A percentile compares a stretch with the other conserved stretches of the same genome.
phyloP scores from a whole-genome alignment of 2,329 filamentous ascomycete species.

The Nectriaceae sp. region DNA sequence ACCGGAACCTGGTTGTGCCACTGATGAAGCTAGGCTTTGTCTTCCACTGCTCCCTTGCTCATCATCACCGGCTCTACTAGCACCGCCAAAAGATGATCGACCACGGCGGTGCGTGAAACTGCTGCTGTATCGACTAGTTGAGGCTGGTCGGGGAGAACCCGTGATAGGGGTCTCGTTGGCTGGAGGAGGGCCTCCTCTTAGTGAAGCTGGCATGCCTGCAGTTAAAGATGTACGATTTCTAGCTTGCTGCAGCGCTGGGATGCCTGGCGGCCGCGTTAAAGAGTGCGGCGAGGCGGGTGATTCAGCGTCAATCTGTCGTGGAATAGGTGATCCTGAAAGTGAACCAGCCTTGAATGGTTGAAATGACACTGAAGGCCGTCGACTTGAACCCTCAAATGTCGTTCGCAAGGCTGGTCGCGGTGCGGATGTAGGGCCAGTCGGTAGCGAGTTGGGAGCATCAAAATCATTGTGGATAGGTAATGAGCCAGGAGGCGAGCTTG shows the following conservation, averaged over 20 bases:
- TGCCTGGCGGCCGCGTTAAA: conserved; percentile 47
- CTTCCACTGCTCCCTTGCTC: conserved; percentile 81
- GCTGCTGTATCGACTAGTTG: conserved; percentile 85
- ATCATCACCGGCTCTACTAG: conserved; percentile 67
- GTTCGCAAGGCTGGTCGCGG: conserved; percentile 39
- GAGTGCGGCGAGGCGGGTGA: conserved; percentile 59
- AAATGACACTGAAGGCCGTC: conserved; percentile 84
- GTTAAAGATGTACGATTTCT: conserved; percentile 73
- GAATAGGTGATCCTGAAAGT: conserved; percentile 81
- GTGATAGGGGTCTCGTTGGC: conserved; percentile 64
- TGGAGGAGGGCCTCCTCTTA: conserved; percentile 65
- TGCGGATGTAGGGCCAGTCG: conserved; percentile 42
- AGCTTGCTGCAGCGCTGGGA: conserved; percentile 52
- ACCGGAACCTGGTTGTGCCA: conserved; percentile 74
- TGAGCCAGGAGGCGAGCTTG: conserved; percentile 59
- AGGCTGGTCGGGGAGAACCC: conserved; percentile 76
- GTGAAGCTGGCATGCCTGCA: conserved; percentile 72
- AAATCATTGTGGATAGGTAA: conserved; percentile 47
- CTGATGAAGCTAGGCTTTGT: conserved; percentile 71
- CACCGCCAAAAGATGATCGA: conserved; percentile 74
- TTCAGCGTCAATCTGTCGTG: conserved; percentile 50
- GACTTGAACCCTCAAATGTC: conserved; percentile 55
- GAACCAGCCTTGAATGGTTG: conserved; percentile 97
- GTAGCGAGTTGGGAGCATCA: conserved; percentile 54
- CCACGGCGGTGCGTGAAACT: conserved; percentile 87